phyloP scores from a whole-genome alignment of 352 stramenopile genomes.

The Peronospora belbahrii region DNA sequence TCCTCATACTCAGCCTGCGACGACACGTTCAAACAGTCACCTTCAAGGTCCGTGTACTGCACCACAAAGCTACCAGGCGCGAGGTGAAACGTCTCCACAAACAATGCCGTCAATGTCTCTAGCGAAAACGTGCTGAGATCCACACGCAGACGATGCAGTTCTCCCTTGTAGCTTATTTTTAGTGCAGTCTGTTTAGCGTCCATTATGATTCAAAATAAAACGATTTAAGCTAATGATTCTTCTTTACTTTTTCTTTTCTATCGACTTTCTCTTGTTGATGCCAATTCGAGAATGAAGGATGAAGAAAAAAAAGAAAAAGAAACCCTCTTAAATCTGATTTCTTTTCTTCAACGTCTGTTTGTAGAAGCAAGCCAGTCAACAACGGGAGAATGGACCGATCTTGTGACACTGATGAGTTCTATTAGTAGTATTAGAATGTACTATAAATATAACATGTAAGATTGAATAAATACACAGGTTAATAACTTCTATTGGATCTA shows the following conservation, averaged over 20 bases:
- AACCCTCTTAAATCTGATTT: constrained; percentile 11
- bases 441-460: too few species aligned
- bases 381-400: constrained; percentile 16
- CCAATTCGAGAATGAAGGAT: constrained; percentile 30
- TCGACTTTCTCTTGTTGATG: constrained; percentile 9
- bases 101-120: constrained; percentile 39
- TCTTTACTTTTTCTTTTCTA: too few species aligned
- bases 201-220: constrained; percentile 25
- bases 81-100: constrained; percentile 56
- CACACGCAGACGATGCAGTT: constrained; percentile 74
- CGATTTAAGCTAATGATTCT: too few species aligned
- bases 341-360: constrained; percentile 23
- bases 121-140: constrained; percentile 49
- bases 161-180: constrained; percentile 78
- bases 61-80: constrained; percentile 43
- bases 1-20: constrained; percentile 61
- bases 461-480: too few species aligned
- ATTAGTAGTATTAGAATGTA: neutral
- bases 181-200: constrained; percentile 47
- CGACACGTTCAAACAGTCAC: constrained; percentile 62
- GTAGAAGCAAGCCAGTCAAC: neutral
- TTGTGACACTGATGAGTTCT: neutral
- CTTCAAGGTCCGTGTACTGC: constrained; percentile 77
- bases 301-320: neutral
- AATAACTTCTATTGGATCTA: too few species aligned